A percentile compares a stretch with the other conserved stretches of the same genome.
These are phyloP conservation scores for Phlebiopsis gigantea DNA, from an alignment of 768 basidiomycete species.

Conservation along the genomic window DNA sequence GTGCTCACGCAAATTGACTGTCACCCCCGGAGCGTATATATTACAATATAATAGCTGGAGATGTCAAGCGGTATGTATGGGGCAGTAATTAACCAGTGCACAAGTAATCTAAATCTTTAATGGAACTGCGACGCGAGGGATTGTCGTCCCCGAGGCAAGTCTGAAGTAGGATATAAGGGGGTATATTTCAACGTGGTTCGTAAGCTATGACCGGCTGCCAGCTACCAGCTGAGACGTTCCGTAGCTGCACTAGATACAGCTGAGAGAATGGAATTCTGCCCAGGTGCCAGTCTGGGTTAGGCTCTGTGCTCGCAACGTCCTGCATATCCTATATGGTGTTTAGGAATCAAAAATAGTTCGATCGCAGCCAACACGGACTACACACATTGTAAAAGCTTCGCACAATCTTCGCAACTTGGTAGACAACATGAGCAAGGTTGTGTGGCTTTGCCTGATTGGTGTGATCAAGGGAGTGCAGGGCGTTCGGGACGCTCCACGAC, in stretches of 20 bases:
- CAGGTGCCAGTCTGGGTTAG: neutral
- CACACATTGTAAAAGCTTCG: neutral
- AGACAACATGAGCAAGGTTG: neutral
- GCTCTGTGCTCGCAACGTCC: neutral
- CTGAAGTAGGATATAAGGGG: too few relatives aligned
- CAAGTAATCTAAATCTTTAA: too few relatives aligned
- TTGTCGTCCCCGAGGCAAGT: too few relatives aligned
- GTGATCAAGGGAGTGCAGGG: neutral
- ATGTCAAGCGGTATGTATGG: too few relatives aligned
- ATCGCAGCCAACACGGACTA: neutral
- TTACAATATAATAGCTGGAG: too few relatives aligned
- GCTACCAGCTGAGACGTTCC: neutral
- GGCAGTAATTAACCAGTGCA: too few relatives aligned
- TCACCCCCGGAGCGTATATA: too few relatives aligned
- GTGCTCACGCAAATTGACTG: too few relatives aligned
- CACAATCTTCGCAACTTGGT: neutral
- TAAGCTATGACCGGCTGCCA: slow-evolving; percentile 1
- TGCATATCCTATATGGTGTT: neutral
- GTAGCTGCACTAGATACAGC: neutral
- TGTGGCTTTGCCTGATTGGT: neutral
- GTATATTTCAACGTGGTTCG: too few relatives aligned
- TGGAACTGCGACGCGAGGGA: too few relatives aligned
- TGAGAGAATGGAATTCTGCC: neutral
- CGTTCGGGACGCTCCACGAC: neutral
- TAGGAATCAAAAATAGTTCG: neutral